phyloP scores from a whole-genome alignment of 2,329 filamentous ascomycete species.

The Phoma sp. region DNA sequence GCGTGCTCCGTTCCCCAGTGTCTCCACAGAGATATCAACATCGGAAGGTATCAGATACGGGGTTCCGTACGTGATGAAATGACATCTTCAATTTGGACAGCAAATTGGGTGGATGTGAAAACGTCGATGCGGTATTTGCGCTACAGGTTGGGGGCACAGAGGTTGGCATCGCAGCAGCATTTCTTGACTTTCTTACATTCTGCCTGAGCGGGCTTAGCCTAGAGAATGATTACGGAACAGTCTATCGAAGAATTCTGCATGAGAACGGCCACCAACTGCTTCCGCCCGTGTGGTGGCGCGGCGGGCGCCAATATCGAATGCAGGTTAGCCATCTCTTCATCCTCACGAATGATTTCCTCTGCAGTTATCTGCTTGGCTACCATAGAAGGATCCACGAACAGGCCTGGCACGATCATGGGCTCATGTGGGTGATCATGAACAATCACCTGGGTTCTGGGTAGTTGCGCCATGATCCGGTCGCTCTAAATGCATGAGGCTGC shows the following conservation, averaged over 20 bases:
- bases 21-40: conserved; percentile 16
- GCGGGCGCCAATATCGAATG: conserved; percentile 6
- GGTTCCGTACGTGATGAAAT: conserved; percentile 7
- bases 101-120: not conserved
- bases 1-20: conserved; percentile 16
- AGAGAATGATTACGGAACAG: conserved; percentile 13
- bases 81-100: not conserved
- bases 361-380: conserved; percentile 19
- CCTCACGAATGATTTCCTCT: conserved; percentile 12
- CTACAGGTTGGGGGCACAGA: not conserved
- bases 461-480: not conserved
- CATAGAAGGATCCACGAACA: not conserved
- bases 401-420: conserved; percentile 10
- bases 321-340: not conserved
- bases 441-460: not conserved
- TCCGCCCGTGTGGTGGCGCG: conserved; percentile 17
- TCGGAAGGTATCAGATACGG: conserved; percentile 3
- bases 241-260: conserved; percentile 19
- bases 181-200: conserved; percentile 14
- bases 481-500: conserved; percentile 1
- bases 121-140: conserved; percentile 14
- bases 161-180: conserved; percentile 10
- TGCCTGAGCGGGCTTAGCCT: conserved; percentile 8
- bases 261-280: conserved; percentile 13
- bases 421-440: conserved; percentile 3